Evolutionary conservation across 73 alveolate genomes (phyloP).

Genomic region (Tetrahymena elliotti): DNA sequence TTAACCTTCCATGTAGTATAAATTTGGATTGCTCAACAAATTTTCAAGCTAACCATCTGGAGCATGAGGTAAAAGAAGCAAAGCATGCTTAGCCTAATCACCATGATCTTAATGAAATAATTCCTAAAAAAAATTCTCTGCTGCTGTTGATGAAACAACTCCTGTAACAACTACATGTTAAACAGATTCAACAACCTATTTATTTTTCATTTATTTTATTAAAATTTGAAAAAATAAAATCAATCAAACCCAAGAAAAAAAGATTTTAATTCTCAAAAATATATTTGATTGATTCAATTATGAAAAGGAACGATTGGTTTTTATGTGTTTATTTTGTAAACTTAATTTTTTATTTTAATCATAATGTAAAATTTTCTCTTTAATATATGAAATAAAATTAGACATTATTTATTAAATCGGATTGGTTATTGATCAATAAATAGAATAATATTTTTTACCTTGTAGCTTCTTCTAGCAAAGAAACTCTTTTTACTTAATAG

Average conservation of each 20-base stretch:
- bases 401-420: no score
- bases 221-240: background rate
- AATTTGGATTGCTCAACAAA: constrained; percentile 49
- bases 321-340: no score
- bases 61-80: constrained; percentile 63
- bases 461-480: constrained; percentile 70
- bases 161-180: constrained; percentile 88
- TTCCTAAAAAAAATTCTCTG: constrained; percentile 82
- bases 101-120: constrained; percentile 95
- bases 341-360: no score
- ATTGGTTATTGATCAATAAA: background rate
- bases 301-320: no score
- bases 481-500: constrained; percentile 67
- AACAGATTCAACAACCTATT: constrained; percentile 44
- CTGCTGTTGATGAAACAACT: constrained; percentile 65
- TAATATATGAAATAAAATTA: no score
- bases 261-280: no score
- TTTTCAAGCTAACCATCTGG: constrained; percentile 84
- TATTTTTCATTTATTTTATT: background rate
- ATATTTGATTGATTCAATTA: no score
- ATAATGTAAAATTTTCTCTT: no score
- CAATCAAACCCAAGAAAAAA: no score
- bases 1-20: constrained; percentile 80
- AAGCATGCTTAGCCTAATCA: constrained; percentile 75
- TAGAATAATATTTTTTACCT: constrained; percentile 25